phyloP scores from a whole-genome alignment of 177 flowering plant species.

The Telopea speciosissima region DNA sequence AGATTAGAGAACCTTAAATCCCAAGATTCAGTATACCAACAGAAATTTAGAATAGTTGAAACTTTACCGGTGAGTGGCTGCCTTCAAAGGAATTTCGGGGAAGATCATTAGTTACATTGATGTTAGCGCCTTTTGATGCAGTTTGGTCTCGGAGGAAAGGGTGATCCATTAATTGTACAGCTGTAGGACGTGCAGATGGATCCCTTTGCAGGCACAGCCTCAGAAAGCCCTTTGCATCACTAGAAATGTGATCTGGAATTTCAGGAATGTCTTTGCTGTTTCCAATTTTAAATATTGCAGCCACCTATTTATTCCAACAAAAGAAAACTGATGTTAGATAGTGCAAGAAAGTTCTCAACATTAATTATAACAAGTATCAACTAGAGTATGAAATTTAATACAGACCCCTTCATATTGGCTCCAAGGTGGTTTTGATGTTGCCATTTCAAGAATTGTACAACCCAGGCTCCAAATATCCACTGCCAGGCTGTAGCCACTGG shows the following conservation, averaged over 20 bases:
- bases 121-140: slow-evolving; percentile 18
- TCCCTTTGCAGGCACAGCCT: slow-evolving; percentile 66
- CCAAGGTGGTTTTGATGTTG: slow-evolving; percentile 96
- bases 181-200: slow-evolving; percentile 67
- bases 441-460: slow-evolving; percentile 96
- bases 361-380: not conserved
- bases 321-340: not conserved
- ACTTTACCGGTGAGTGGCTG: slow-evolving; percentile 56
- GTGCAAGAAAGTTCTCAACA: not conserved
- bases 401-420: slow-evolving; percentile 94
- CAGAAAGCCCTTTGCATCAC: slow-evolving; percentile 68
- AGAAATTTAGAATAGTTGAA: slow-evolving; percentile 3
- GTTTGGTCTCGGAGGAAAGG: slow-evolving; percentile 39
- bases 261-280: slow-evolving; percentile 76
- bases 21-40: not conserved
- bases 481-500: slow-evolving; percentile 73
- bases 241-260: slow-evolving; percentile 70
- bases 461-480: slow-evolving; percentile 99
- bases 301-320: slow-evolving; percentile 40
- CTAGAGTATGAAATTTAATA: slow-evolving; percentile 3
- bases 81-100: slow-evolving; percentile 52
- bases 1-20: not conserved
- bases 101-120: slow-evolving; percentile 40
- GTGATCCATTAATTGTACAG: slow-evolving; percentile 63
- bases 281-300: slow-evolving; percentile 90